phyloP scores from a whole-genome alignment of 208 protist species.

The Porcisia hertigi region DNA sequence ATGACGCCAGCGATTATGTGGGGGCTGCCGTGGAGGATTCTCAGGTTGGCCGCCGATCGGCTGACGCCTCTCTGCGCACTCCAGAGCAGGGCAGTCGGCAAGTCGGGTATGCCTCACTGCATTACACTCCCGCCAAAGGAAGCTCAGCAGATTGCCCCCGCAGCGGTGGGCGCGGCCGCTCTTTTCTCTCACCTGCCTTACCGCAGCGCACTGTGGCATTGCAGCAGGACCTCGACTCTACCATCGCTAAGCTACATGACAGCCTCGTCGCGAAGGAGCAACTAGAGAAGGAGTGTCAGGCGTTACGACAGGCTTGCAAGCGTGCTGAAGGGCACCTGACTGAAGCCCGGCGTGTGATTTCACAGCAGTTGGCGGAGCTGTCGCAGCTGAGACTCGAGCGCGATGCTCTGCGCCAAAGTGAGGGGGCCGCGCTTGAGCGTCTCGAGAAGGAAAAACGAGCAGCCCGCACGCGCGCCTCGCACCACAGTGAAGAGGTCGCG shows the following conservation, averaged over 20 bases:
- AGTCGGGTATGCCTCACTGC: conserved; percentile 16
- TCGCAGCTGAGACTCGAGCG: conserved; percentile 43
- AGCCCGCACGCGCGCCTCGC: conserved; percentile 34
- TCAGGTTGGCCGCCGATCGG: background rate
- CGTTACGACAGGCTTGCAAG: conserved; percentile 43
- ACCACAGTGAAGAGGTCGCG: conserved; percentile 55
- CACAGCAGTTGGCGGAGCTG: conserved; percentile 74
- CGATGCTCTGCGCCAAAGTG: conserved; percentile 42
- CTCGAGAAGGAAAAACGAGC: conserved; percentile 52
- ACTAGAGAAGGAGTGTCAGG: conserved; percentile 59
- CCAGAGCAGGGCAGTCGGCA: background rate
- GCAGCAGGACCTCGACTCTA: conserved; percentile 19
- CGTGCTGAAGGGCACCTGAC: conserved; percentile 48
- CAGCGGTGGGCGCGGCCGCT: background rate
- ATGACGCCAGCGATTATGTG: background rate
- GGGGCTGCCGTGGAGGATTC: background rate
- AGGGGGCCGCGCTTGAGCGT: conserved; percentile 43
- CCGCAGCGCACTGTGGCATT: conserved; percentile 10
- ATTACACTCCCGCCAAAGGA: conserved; percentile 16
- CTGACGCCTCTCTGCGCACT: conserved; percentile 2
- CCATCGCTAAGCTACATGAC: conserved; percentile 57
- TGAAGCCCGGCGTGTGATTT: conserved; percentile 67
- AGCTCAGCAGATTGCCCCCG: background rate
- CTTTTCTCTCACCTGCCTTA: background rate
- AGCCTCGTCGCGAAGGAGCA: conserved; percentile 62